These are phyloP conservation scores for Amborella trichopoda DNA, from an alignment of 164 flowering plant species.

Conservation along the genomic window DNA sequence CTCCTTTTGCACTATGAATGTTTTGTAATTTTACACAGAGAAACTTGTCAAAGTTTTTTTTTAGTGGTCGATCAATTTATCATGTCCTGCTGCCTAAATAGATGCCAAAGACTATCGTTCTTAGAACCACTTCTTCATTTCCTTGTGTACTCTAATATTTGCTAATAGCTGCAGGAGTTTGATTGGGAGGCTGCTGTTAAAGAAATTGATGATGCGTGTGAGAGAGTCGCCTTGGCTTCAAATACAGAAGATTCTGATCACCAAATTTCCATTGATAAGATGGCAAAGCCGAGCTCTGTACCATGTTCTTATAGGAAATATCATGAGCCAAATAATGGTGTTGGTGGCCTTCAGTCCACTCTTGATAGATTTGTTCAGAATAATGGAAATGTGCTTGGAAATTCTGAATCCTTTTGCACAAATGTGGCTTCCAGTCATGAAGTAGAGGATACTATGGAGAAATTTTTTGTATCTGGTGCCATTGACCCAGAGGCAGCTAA, in stretches of 20 bases:
- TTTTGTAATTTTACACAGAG: no score
- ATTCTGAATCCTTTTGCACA: not conserved
- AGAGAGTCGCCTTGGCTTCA: constrained; percentile 14
- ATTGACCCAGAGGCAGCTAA: constrained; percentile 80
- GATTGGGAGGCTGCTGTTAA: constrained; percentile 91
- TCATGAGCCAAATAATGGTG: constrained; percentile 5
- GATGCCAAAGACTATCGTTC: no score
- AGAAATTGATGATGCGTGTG: constrained; percentile 69
- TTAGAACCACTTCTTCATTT: no score
- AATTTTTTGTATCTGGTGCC: constrained; percentile 10
- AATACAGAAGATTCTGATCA: not conserved
- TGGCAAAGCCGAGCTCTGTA: not conserved
- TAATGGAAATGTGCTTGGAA: not conserved
- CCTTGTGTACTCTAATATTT: no score
- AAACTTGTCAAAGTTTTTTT: no score
- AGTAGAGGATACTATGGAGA: constrained; percentile 1
- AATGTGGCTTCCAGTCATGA: not conserved
- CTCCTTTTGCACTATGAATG: no score
- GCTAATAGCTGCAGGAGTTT: constrained; percentile 56
- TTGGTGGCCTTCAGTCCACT: constrained; percentile 38
- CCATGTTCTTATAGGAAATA: not conserved
- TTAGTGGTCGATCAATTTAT: no score
- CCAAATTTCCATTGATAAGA: not conserved
- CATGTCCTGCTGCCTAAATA: no score
- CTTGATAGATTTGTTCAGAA: constrained; percentile 41